Conservation (phyloP, 768 basidiomycete species). For the Leccinum fibrillosum region DNA sequence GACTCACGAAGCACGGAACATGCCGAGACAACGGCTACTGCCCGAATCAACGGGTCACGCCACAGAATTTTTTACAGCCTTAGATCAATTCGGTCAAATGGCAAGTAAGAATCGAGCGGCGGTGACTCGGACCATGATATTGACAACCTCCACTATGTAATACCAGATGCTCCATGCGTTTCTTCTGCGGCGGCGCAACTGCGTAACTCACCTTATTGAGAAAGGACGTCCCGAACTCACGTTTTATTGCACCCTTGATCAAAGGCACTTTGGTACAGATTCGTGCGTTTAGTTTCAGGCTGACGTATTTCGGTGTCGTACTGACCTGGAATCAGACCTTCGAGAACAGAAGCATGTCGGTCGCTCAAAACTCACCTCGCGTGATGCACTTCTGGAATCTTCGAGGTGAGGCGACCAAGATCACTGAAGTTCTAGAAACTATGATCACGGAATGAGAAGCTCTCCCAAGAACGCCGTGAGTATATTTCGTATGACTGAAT, state of each 20-base stretch:
- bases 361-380: background rate
- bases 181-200: too few relatives aligned
- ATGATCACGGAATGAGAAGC: background rate
- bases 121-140: background rate
- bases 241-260: too few relatives aligned
- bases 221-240: too few relatives aligned
- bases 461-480: background rate
- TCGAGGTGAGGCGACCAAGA: background rate
- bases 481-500: background rate
- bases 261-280: background rate
- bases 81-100: too few relatives aligned
- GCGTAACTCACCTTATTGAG: too few relatives aligned
- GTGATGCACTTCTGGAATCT: background rate
- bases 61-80: too few relatives aligned
- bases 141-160: background rate
- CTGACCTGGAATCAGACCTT: background rate
- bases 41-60: too few relatives aligned
- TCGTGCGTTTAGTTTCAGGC: background rate
- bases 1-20: too few relatives aligned
- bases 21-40: too few relatives aligned
- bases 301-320: background rate
- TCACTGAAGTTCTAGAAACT: background rate
- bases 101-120: too few relatives aligned
- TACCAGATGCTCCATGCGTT: too few relatives aligned
- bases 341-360: background rate